A percentile compares a stretch with the other conserved stretches of the same genome.
Conservation (phyloP, 225 moss, liverwort and hornwort species). For the Ulota crispa region DNA sequence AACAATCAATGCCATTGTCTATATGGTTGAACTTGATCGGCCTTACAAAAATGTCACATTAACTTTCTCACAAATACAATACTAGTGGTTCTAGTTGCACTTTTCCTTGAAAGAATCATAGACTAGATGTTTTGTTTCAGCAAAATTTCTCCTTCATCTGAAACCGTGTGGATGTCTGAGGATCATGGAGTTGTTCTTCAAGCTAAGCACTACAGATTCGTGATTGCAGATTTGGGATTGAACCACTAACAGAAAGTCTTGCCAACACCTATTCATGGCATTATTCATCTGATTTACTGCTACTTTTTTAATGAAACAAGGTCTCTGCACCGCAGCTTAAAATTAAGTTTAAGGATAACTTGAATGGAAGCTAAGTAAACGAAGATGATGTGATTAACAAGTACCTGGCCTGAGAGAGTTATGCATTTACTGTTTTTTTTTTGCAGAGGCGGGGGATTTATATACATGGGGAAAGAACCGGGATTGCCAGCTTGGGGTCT, state of each 20-base stretch:
- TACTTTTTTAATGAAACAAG: neutral
- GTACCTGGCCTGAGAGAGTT: neutral
- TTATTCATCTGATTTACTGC: neutral
- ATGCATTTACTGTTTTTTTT: neutral
- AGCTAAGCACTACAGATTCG: neutral
- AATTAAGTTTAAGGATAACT: neutral
- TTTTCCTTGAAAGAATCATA: neutral
- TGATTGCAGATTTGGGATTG: neutral
- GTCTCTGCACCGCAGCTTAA: neutral
- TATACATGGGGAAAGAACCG: constrained; percentile 96
- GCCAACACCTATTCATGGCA: neutral
- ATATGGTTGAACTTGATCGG: too few relatives aligned
- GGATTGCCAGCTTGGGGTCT: constrained; percentile 84
- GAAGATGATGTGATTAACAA: neutral
- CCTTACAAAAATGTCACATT: too few relatives aligned
- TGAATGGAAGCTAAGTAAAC: neutral
- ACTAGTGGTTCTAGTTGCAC: neutral
- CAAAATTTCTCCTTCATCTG: neutral
- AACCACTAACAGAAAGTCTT: neutral
- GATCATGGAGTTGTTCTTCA: neutral
- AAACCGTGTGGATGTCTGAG: neutral
- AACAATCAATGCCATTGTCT: too few relatives aligned
- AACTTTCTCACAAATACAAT: too few relatives aligned
- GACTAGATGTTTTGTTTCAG: neutral
- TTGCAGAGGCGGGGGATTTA: constrained; percentile 68